Evolutionary conservation across 2,329 filamentous ascomycete species (phyloP).

Genomic region (Magnaporthiopsis incrustans): DNA sequence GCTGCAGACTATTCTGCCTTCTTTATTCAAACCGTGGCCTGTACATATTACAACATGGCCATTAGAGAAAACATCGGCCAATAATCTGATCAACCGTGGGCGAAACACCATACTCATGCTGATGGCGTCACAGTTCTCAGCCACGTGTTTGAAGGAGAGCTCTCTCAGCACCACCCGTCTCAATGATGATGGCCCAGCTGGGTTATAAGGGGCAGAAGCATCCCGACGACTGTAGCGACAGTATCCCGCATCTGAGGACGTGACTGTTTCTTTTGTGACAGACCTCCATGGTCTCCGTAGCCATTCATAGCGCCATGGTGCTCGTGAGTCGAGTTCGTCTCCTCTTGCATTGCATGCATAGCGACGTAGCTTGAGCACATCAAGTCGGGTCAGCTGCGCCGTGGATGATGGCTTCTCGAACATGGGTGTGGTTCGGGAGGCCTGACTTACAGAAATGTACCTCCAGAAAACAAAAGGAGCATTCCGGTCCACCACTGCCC

Average conservation of each 20-base stretch:
- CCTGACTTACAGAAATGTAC: conserved; percentile 80
- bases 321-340: conserved; percentile 43
- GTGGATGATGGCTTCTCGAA: background rate
- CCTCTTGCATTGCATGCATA: conserved; percentile 96
- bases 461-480: conserved; percentile 87
- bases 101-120: background rate
- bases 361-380: conserved; percentile 68
- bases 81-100: background rate
- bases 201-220: conserved; percentile 69
- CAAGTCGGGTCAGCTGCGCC: background rate
- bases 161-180: background rate
- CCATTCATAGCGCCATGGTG: conserved; percentile 42
- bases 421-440: background rate
- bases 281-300: conserved; percentile 39
- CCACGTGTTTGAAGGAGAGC: background rate
- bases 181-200: conserved; percentile 70
- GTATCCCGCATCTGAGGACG: conserved; percentile 61
- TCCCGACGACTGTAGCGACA: conserved; percentile 62
- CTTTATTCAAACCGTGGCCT: background rate
- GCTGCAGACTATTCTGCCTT: background rate
- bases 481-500: conserved; percentile 88
- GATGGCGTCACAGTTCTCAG: background rate
- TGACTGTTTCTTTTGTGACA: conserved; percentile 40
- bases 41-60: background rate
- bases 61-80: background rate